Conservation (phyloP, 2,329 filamentous ascomycete species). For the Epichloe bromicola region DNA sequence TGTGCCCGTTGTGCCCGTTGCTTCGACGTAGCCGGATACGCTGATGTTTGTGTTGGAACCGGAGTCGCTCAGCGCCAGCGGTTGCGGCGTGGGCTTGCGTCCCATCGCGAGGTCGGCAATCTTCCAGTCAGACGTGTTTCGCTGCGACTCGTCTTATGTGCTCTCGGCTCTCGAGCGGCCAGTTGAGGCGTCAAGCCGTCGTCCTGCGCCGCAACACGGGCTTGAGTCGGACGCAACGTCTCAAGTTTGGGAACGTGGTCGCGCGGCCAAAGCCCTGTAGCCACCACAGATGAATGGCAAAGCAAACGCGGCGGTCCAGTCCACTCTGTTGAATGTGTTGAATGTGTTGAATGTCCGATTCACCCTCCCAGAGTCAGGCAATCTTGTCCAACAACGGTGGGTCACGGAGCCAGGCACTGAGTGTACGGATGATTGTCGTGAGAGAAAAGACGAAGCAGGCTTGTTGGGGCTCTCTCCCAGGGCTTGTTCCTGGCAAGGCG, state of each 20-base stretch:
- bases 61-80: constrained; percentile 37
- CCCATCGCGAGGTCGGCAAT: constrained; percentile 27
- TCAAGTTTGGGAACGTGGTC: neutral
- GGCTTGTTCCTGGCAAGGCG: neutral
- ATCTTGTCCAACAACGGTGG: neutral
- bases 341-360: neutral
- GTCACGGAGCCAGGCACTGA: neutral
- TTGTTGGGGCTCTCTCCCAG: too few relatives aligned
- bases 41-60: constrained; percentile 19
- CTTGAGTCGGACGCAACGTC: neutral
- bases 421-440: neutral
- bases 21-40: constrained; percentile 6
- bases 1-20: neutral
- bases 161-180: too few relatives aligned
- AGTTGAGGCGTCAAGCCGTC: neutral
- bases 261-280: neutral
- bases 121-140: too few relatives aligned
- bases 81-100: constrained; percentile 46
- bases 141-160: neutral
- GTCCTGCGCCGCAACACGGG: neutral
- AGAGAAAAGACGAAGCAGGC: neutral
- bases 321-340: too few relatives aligned
- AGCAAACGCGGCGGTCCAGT: too few relatives aligned
- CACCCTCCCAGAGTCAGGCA: neutral
- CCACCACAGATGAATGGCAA: neutral